Percentiles rank a stretch among this genome's conserved stretches.
Conservation (phyloP, 768 basidiomycete species). For the Leccinum uliginosum region DNA sequence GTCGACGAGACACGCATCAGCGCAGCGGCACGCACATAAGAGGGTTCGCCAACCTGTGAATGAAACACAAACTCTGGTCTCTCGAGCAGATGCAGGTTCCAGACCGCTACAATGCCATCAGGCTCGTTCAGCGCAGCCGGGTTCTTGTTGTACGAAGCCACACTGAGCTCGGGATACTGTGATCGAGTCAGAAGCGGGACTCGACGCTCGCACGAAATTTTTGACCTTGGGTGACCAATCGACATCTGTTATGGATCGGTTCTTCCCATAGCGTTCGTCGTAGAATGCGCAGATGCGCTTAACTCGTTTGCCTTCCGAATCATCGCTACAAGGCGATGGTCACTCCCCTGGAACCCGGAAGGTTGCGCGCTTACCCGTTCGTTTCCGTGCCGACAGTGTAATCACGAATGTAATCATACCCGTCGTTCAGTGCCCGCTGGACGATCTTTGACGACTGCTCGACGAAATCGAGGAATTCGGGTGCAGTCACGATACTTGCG, state of each 20-base stretch:
- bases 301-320: conserved; percentile 84
- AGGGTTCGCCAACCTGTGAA: conserved; percentile 68
- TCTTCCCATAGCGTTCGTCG: conserved; percentile 88
- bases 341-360: background rate
- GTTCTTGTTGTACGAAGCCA: conserved; percentile 98
- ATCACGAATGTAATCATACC: conserved; percentile 95
- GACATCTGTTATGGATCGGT: conserved; percentile 91
- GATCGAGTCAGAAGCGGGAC: background rate
- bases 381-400: conserved; percentile 89
- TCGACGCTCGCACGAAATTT: conserved; percentile 4
- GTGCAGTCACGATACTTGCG: conserved; percentile 73
- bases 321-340: conserved; percentile 53
- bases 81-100: conserved; percentile 94
- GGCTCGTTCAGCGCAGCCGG: conserved; percentile 91
- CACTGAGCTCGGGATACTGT: conserved; percentile 93
- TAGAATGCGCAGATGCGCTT: conserved; percentile 93
- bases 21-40: background rate
- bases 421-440: conserved; percentile 90
- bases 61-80: conserved; percentile 98
- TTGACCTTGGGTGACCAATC: conserved; percentile 98
- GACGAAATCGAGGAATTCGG: conserved; percentile 91
- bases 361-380: conserved; percentile 56
- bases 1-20: conserved; percentile 2
- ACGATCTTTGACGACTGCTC: conserved; percentile 94
- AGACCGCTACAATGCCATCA: conserved; percentile 94